Evolutionary conservation across 257 asterid genomes (phyloP).

Genomic region (Plantago major): DNA sequence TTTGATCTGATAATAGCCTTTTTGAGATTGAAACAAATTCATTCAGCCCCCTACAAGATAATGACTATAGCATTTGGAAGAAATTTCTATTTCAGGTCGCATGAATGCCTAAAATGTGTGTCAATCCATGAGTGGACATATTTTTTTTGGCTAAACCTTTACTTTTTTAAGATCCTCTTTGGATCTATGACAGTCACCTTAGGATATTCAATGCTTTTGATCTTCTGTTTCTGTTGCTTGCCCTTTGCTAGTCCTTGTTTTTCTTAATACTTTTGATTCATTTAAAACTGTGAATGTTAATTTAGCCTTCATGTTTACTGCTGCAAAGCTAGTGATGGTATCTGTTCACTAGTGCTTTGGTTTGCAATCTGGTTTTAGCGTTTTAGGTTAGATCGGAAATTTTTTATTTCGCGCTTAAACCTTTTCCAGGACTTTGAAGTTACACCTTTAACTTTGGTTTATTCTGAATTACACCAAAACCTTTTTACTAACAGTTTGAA

Average conservation of each 20-base stretch:
- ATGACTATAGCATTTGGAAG: background rate
- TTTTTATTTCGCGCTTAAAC: too few relatives aligned
- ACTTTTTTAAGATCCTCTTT: too few relatives aligned
- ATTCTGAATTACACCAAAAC: too few relatives aligned
- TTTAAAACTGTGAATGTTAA: background rate
- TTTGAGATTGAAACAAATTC: too few relatives aligned
- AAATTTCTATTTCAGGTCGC: constrained; percentile 1
- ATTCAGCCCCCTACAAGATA: too few relatives aligned
- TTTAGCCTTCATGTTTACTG: background rate
- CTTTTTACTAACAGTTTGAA: too few relatives aligned
- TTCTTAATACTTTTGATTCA: background rate
- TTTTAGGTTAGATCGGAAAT: too few relatives aligned
- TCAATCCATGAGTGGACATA: too few relatives aligned
- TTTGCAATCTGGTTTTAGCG: background rate
- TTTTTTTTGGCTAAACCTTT: too few relatives aligned
- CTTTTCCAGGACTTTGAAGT: too few relatives aligned
- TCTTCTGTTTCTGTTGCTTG: constrained; percentile 5
- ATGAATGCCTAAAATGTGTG: background rate
- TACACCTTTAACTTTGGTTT: too few relatives aligned
- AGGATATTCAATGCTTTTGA: constrained; percentile 3
- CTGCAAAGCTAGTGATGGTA: background rate
- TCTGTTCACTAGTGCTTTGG: constrained; percentile 4
- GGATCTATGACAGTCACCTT: background rate
- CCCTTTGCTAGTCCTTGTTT: background rate
- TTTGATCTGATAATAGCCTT: too few relatives aligned